Percentiles rank a stretch among this genome's conserved stretches.
These are phyloP conservation scores for Ophiosphaerella narmari DNA, from an alignment of 2,329 filamentous ascomycete species.

Conservation along the genomic window DNA sequence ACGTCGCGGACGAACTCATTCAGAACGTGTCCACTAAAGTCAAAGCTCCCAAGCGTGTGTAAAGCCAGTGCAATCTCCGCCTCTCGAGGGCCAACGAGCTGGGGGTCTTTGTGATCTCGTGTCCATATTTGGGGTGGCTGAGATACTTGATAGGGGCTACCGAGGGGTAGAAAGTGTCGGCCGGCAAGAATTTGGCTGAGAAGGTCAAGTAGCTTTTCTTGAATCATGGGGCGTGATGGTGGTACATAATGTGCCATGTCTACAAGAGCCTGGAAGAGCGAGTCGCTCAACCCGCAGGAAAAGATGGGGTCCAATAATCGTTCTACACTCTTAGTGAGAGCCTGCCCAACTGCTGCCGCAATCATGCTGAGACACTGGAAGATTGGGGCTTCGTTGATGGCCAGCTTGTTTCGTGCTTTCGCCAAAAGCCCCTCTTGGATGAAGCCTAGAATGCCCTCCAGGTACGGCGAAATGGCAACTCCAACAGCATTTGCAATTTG, in stretches of 20 bases:
- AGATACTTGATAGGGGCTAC: constrained; percentile 86
- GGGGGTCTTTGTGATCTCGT: constrained; percentile 83
- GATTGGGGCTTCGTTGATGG: constrained; percentile 70
- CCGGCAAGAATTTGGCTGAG: constrained; percentile 92
- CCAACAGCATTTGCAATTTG: constrained; percentile 96
- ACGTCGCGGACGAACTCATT: constrained; percentile 99
- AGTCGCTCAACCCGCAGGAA: constrained; percentile 90
- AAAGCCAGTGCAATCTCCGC: constrained; percentile 89
- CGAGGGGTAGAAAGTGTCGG: constrained; percentile 87
- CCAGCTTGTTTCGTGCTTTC: constrained; percentile 68
- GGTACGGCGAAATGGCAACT: constrained; percentile 90
- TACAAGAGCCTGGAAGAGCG: constrained; percentile 90
- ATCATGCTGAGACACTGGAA: constrained; percentile 98
- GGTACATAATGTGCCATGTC: constrained; percentile 99
- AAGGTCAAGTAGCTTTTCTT: constrained; percentile 92
- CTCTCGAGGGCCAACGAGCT: constrained; percentile 78
- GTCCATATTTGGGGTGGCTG: constrained; percentile 80
- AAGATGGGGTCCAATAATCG: constrained; percentile 94
- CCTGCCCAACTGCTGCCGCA: constrained; percentile 92
- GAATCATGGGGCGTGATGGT: constrained; percentile 88
- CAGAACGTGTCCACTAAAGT: constrained; percentile 84
- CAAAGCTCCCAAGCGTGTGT: constrained; percentile 96
- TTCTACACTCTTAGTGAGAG: constrained; percentile 97
- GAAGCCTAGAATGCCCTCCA: constrained; percentile 91
- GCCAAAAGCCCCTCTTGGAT: constrained; percentile 88